Evolutionary conservation across 2,329 filamentous ascomycete species (phyloP), one percentile per base, ranked within the genome.

Genomic region (Achaetomium macrosporum): DNA sequence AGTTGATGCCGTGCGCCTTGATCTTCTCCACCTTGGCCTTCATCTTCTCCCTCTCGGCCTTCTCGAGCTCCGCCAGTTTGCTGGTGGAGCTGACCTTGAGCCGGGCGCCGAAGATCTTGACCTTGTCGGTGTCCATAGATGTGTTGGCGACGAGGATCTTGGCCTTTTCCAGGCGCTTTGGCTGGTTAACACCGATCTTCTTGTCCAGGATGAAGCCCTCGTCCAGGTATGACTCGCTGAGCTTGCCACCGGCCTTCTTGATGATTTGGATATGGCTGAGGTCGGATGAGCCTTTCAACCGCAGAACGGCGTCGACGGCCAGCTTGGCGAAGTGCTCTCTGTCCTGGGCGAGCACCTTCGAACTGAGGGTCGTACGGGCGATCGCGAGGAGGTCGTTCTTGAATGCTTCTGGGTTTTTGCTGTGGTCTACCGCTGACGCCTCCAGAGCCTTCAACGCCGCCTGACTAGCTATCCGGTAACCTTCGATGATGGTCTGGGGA

Each of bases 41-140:
- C 93, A 99, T 99, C 84, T 97, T 97, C 65, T 99, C 93, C 65
- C 90, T 87, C 77, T 97, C 93, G 6, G 93, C 93, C 80, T 95
- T 96, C 73, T 99, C 93, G 50, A 99, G 78, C 66, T 99, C 93
- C n/a, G 93, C 93, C 46, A 99, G 81, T 78, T 97, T 96, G 69
- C 90, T 90, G 3, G 93, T 99, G 31, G 90, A 92, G 62, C 89
- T 88, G 56, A 99, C 93, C 81, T 97, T 97, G 65, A 99, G 90
- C 55, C 92, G 84, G 15, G 93, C 93, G 59, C 93, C 93, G 65
- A 99, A 99, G 65, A 99, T 97, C 81, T 99, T 99, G 76, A 99
- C 89, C 79, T 99, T 99, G 75, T 99, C 93, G 35, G 93, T 99
- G 73, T 99, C 93, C 93, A 99, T 99, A 12, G 91, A 88, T 10